Conservation (phyloP, 139 green algal genomes). For the Chlorella sp. region DNA sequence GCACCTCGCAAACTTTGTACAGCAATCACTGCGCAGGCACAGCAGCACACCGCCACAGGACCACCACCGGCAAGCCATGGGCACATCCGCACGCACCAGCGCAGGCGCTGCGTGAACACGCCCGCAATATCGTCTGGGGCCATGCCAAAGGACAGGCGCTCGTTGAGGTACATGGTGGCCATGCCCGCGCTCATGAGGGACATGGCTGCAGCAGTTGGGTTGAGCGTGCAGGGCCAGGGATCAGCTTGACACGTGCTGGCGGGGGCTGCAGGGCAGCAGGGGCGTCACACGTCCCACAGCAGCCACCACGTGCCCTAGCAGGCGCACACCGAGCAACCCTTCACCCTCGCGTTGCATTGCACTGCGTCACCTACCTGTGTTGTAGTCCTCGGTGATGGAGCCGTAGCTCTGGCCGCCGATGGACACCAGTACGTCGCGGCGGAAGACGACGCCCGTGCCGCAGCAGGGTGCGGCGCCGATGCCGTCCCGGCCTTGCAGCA, state of each 20-base stretch:
- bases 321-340: no score
- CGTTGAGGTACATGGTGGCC: constrained; percentile 32
- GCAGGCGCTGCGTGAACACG: constrained; percentile 26
- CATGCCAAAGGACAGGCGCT: constrained; percentile 21
- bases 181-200: constrained; percentile 1
- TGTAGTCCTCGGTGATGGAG: constrained; percentile 14
- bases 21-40: no score
- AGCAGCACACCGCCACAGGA: no score
- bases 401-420: constrained; percentile 23
- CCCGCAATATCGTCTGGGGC: constrained; percentile 8
- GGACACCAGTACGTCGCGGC: constrained; percentile 17
- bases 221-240: no score
- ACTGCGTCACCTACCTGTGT: neutral
- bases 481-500: constrained; percentile 29
- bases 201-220: constrained; percentile 15
- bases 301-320: no score
- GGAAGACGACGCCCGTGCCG: constrained; percentile 32
- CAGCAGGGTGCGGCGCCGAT: constrained; percentile 20
- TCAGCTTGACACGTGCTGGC: no score
- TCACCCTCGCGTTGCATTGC: no score
- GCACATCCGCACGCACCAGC: neutral
- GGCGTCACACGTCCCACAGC: no score
- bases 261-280: no score
- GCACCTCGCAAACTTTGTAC: no score
- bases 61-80: no score